Percentiles rank a stretch among this genome's conserved stretches.
Conservation (phyloP, 768 basidiomycete species). For the Tephrocybe sp. region DNA sequence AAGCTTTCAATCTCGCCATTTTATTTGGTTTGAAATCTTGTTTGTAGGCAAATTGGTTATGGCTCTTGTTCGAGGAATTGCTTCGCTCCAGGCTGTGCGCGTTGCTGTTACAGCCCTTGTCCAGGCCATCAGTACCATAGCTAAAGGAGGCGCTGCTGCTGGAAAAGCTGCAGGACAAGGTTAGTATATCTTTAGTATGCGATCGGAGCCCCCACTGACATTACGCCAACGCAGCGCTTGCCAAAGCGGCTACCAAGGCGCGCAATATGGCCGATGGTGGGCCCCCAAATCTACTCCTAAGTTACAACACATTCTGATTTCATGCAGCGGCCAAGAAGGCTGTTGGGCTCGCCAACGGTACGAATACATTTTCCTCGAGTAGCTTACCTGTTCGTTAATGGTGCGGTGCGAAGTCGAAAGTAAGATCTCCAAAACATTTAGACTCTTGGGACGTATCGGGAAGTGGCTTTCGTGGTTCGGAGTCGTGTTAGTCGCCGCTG, state of each 20-base stretch:
- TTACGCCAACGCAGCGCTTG: background rate
- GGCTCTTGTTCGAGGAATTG: background rate
- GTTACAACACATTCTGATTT: background rate
- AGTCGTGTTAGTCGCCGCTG: background rate
- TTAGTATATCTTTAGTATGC: background rate
- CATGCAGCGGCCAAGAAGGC: background rate
- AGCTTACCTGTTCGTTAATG: too few relatives aligned
- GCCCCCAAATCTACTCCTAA: background rate
- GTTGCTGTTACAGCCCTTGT: background rate
- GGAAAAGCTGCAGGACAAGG: too few relatives aligned
- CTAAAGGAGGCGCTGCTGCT: slow-evolving; percentile 1
- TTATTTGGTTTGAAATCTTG: background rate
- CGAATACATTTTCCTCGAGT: too few relatives aligned
- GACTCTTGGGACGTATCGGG: background rate
- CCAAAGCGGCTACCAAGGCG: background rate
- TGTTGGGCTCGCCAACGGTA: background rate
- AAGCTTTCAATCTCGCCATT: background rate
- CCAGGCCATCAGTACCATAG: background rate
- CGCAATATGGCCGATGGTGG: background rate
- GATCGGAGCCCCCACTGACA: background rate
- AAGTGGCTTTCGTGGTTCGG: slow-evolving; percentile 2
- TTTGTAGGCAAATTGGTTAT: background rate
- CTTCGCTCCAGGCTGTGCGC: background rate
- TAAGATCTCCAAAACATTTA: background rate
- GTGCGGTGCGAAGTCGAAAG: background rate